Evolutionary conservation across 106 monocot species (phyloP), one percentile per base, ranked within the genome.

Genomic region (Allium sativum): DNA sequence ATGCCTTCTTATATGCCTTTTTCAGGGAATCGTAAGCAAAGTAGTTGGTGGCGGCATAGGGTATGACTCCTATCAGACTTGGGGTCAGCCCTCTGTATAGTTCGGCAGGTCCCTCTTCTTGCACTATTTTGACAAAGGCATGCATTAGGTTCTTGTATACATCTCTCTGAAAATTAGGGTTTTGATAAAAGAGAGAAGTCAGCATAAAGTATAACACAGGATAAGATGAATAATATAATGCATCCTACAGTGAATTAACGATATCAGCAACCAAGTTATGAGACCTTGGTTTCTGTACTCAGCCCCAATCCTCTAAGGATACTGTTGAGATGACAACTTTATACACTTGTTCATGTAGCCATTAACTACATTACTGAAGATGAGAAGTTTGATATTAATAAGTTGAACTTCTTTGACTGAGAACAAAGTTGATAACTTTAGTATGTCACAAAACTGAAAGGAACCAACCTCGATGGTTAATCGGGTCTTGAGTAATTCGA

Each of bases 71-170:
- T 7, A 96, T 90, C 18, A 96, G 77, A 41, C 90, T 90, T 0
- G 95, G 95, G n/a, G 78, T 76, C 17, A 95, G 82, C 18, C 95
- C 95, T 65, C 95, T 74, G 84, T 96, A 96, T 12, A 96, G 84
- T 72, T 96, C 95, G 6, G 73, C 16, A 14, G 90, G 84, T 20
- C 95, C 95, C 74, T 91, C 90, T 21, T 96, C 90, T 0, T 66
- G 74, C 43, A 90, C 17, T 40, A 96, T 96, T 70, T 96, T 96
- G 2, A 96, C 11, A 17, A 96, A 76, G 16, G 87, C 90, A 51
- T 96, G 81, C 59, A 96, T 60, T 40, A 96, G 80, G 45, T 82
- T 91, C 20, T 84, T 62, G 20, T 96, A 96, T 12, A 69, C 87
- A 18, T 82, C 90, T 80, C 81, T 84, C 95, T 96, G 77, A 17